Percentiles rank a stretch among this genome's conserved stretches.
phyloP scores from a whole-genome alignment of 2,329 filamentous ascomycete species.

The Passalora sequoiae region DNA sequence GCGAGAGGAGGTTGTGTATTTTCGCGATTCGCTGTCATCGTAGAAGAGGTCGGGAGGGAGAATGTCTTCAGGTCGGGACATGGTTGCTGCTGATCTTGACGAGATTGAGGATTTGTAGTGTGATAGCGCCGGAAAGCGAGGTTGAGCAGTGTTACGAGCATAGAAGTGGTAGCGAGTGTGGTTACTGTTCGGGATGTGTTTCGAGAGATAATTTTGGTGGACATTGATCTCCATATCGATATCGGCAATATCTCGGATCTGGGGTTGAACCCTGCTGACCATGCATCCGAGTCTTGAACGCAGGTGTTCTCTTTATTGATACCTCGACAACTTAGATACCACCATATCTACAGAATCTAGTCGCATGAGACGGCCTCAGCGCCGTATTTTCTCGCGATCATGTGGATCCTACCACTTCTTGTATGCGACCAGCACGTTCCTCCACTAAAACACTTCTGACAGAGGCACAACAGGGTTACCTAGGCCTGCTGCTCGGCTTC shows the following conservation, averaged over 20 bases:
- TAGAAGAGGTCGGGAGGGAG: slow-evolving; percentile 86
- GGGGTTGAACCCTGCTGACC: not conserved
- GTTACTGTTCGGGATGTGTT: slow-evolving; percentile 3
- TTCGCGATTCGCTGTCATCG: slow-evolving; percentile 88
- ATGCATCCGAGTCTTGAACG: not conserved
- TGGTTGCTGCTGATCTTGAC: slow-evolving; percentile 41
- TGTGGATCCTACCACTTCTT: slow-evolving; percentile 94
- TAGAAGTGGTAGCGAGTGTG: not conserved
- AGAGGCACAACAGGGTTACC: slow-evolving; percentile 55
- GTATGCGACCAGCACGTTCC: slow-evolving; percentile 17
- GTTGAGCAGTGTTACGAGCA: slow-evolving; percentile 7
- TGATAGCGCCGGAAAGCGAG: not conserved
- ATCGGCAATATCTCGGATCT: not conserved
- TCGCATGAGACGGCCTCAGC: not conserved
- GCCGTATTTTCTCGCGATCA: slow-evolving; percentile 40
- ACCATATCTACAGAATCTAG: not conserved
- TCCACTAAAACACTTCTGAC: slow-evolving; percentile 12
- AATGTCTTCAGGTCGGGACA: slow-evolving; percentile 96
- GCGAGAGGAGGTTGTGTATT: slow-evolving; percentile 94
- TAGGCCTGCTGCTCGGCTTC: slow-evolving; percentile 83
- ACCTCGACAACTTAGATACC: not conserved
- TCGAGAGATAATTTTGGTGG: no score
- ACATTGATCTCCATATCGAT: no score
- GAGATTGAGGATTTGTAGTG: not conserved
- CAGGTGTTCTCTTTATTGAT: not conserved